Percentiles rank a stretch among this genome's conserved stretches.
Conservation (phyloP, 2,329 filamentous ascomycete genomes). For the Aspergillus costaricaensis region DNA sequence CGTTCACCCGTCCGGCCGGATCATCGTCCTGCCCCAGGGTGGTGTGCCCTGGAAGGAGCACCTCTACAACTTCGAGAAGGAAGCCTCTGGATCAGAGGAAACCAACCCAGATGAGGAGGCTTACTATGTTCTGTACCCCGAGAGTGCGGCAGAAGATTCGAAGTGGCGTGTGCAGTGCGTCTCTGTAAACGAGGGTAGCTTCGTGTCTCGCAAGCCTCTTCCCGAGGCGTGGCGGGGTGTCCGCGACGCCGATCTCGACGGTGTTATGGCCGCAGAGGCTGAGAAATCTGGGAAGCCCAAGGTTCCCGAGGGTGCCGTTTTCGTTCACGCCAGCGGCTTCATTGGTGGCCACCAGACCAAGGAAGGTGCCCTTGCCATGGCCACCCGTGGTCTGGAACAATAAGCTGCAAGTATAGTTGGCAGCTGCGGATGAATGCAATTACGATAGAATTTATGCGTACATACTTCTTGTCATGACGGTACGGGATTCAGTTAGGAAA, state of each 20-base stretch:
- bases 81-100: slow-evolving; percentile 42
- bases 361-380: slow-evolving; percentile 85
- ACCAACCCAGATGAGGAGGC: slow-evolving; percentile 57
- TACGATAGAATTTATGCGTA: neutral
- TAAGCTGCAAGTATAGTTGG: neutral
- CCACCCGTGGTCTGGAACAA: slow-evolving; percentile 47
- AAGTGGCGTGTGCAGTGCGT: slow-evolving; percentile 96
- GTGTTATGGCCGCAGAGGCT: slow-evolving; percentile 46
- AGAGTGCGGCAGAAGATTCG: slow-evolving; percentile 70
- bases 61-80: slow-evolving; percentile 80
- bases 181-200: slow-evolving; percentile 80
- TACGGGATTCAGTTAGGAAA: neutral
- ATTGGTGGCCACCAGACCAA: slow-evolving; percentile 94
- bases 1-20: slow-evolving; percentile 71
- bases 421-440: neutral
- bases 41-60: slow-evolving; percentile 93
- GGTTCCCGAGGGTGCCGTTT: slow-evolving; percentile 66
- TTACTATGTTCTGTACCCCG: slow-evolving; percentile 88
- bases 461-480: neutral
- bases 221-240: slow-evolving; percentile 91
- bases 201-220: slow-evolving; percentile 86
- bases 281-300: slow-evolving; percentile 41
- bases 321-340: slow-evolving; percentile 92
- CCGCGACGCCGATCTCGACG: slow-evolving; percentile 80
- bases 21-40: slow-evolving; percentile 78